Base-by-base conservation (phyloP, 2,329 filamentous ascomycete species). In the Pochonia chlamydosporia region DNA sequence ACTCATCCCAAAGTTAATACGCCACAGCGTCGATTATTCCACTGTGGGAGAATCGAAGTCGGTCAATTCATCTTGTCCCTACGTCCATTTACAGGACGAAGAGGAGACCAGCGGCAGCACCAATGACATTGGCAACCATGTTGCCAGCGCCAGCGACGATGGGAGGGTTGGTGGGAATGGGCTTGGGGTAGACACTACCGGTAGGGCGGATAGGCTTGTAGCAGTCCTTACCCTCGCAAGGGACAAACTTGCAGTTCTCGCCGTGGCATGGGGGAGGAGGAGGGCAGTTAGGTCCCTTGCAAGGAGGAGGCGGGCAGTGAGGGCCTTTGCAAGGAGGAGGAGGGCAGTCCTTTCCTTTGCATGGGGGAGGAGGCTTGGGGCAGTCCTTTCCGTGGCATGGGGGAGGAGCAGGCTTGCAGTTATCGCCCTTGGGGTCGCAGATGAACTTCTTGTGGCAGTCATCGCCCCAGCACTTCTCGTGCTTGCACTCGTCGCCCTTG, bases 391-490 rank as follows among this genome's bases (percentile, higher is more conserved):
- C 35, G 7, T 21, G 4, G 30, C 21, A 26, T n/a, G 46, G 25
- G 18, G 47, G 51, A 44, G 52, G 49, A 37, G 53, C 41, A 31
- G 52, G 48, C 14, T 46, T 47, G 41, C 54, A 52, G 50, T 54
- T 52, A 14, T 48, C 28, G 43, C 49, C 54, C 6, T 49, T 18
- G 52, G 51, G 46, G 30, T 57, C 44, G 60, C 63, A 63, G 40
- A 54, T 51, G 9, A 61, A 43, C 52, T 60, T 57, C 25, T 52
- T 43, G 56, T 58, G 48, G 63, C 66, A 68, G 26, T 62, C 50
- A 16, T 55, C 50, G 50, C 58, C 56, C 5, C 52, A 41, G 55
- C 63, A 67, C 18, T 49, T 47, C 49, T 60, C 58, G 49, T 61
- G 57, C 52, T 56, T 52, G 58, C 58, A 66, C 21, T 62, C 50